Percentiles rank a stretch among this genome's conserved stretches.
phyloP scores from a whole-genome alignment of 1,284 basidiomycete species.

The Volvariella volvacea region DNA sequence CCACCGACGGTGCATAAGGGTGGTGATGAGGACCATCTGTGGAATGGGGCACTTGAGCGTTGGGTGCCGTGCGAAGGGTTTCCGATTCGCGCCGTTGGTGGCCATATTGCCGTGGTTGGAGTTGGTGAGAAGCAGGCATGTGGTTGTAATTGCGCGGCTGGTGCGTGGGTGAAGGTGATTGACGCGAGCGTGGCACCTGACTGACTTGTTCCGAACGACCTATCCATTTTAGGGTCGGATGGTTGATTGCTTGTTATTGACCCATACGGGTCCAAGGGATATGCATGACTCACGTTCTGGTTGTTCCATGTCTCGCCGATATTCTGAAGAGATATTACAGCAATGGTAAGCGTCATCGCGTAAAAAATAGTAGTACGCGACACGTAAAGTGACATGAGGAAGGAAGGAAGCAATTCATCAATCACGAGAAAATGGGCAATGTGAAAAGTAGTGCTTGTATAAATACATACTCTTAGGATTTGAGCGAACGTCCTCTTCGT shows the following conservation, averaged over 20 bases:
- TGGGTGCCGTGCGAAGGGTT: conserved; percentile 39
- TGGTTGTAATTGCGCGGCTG: conserved; percentile 19
- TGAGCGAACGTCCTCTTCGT: conserved; percentile 16
- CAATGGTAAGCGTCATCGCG: conserved; percentile 6
- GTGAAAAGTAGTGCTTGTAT: too few relatives aligned
- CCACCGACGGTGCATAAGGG: conserved; percentile 7
- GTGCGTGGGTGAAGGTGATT: conserved; percentile 51
- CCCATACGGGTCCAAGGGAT: too few relatives aligned
- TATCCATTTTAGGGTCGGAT: conserved; percentile 12
- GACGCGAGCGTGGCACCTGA: conserved; percentile 25
- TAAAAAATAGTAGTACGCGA: not conserved
- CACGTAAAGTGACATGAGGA: conserved; percentile 10
- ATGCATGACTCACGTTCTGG: conserved; percentile 27
- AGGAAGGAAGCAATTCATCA: too few relatives aligned
- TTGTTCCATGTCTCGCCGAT: conserved; percentile 34
- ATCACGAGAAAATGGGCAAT: too few relatives aligned
- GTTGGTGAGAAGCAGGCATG: conserved; percentile 16
- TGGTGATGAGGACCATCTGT: conserved; percentile 16
- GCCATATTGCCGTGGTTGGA: conserved; percentile 9
- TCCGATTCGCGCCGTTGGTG: conserved; percentile 70
- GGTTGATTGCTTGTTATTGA: too few relatives aligned
- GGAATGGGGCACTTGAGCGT: conserved; percentile 18
- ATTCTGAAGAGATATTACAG: conserved; percentile 17
- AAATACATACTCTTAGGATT: too few relatives aligned
- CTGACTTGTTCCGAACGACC: conserved; percentile 23